A percentile compares a stretch with the other conserved stretches of the same genome.
These are phyloP conservation scores for Staphylotrichum tortipilum DNA, from an alignment of 495 filamentous ascomycete species.

Conservation along the genomic window DNA sequence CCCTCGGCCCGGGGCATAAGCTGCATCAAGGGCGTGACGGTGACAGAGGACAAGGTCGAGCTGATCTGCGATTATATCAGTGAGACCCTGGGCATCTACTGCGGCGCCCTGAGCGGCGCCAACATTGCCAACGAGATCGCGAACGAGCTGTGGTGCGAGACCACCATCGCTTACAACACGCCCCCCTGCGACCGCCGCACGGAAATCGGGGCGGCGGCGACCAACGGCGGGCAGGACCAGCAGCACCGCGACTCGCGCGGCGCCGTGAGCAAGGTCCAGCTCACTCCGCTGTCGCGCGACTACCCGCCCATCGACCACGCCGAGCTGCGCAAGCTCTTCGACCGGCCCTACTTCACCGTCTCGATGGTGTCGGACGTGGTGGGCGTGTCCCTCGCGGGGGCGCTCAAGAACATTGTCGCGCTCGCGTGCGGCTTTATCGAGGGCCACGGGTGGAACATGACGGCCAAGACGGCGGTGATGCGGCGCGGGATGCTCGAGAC, in stretches of 20 bases:
- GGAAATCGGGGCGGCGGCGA: slow-evolving; percentile 11
- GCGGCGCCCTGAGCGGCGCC: slow-evolving; percentile 88
- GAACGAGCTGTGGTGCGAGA: slow-evolving; percentile 90
- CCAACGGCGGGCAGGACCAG: slow-evolving; percentile 33
- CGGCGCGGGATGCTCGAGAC: slow-evolving; percentile 89
- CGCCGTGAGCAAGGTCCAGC: slow-evolving; percentile 51
- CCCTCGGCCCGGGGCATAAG: slow-evolving; percentile 90
- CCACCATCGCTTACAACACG: slow-evolving; percentile 92
- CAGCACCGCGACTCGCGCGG: slow-evolving; percentile 59
- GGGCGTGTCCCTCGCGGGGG: slow-evolving; percentile 89
- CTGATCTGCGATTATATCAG: slow-evolving; percentile 96
- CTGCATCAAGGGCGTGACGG: slow-evolving; percentile 96
- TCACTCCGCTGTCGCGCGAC: slow-evolving; percentile 64
- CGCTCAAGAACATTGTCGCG: slow-evolving; percentile 95
- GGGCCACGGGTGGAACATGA: slow-evolving; percentile 94
- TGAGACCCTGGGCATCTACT: slow-evolving; percentile 84
- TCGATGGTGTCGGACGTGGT: slow-evolving; percentile 86
- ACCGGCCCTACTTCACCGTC: slow-evolving; percentile 96
- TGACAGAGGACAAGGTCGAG: slow-evolving; percentile 67
- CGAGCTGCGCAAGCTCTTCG: slow-evolving; percentile 75
- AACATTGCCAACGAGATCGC: slow-evolving; percentile 97
- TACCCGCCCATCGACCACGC: slow-evolving; percentile 77
- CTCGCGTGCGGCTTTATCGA: slow-evolving; percentile 92
- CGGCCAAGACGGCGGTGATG: slow-evolving; percentile 95
- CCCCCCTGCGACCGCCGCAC: slow-evolving; percentile 58